These are phyloP conservation scores for Breviolum minutum DNA, from an alignment of 73 alveolate species.

Conservation along the genomic window DNA sequence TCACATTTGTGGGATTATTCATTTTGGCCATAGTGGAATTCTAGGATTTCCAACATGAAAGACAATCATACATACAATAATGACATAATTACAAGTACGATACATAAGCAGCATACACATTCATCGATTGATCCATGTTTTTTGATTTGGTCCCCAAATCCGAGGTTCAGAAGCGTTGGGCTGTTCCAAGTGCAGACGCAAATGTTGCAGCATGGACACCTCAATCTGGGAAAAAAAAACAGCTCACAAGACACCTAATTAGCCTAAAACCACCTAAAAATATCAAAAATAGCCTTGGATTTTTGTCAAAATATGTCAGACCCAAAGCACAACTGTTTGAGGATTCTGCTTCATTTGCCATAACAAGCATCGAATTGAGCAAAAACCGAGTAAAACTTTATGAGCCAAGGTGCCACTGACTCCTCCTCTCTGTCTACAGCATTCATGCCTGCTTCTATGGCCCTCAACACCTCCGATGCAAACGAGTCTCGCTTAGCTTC, in stretches of 20 bases:
- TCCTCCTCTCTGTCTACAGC: conserved; percentile 22
- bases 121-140: neutral
- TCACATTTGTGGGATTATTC: neutral
- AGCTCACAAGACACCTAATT: no score
- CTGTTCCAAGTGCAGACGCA: conserved; percentile 29
- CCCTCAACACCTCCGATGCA: conserved; percentile 30
- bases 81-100: neutral
- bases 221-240: no score
- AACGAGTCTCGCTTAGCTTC: no score
- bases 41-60: neutral
- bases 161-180: conserved; percentile 46
- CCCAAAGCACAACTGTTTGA: no score
- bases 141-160: neutral
- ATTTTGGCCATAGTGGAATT: neutral
- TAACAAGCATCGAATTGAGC: no score
- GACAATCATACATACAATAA: no score
- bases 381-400: no score
- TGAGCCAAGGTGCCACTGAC: neutral
- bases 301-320: no score
- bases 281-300: no score
- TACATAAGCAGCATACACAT: no score
- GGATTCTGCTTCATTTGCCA: no score
- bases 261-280: no score
- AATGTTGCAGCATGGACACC: conserved; percentile 40
- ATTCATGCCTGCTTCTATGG: conserved; percentile 41